These are phyloP conservation scores for Hypoxylon intermedium DNA, from an alignment of 495 filamentous ascomycete species.

Conservation along the genomic window DNA sequence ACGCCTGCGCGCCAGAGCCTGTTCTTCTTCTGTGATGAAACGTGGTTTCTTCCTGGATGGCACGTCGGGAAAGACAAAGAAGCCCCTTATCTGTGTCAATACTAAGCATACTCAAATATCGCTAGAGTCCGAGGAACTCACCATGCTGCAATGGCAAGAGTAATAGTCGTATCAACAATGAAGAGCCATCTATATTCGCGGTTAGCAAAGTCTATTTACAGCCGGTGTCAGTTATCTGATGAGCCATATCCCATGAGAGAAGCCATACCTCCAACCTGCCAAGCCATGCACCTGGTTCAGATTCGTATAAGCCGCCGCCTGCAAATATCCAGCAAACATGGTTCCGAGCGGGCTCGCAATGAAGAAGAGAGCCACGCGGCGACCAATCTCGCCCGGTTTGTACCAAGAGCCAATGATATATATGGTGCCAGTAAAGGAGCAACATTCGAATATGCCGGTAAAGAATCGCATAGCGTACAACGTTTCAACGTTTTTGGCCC, in stretches of 20 bases:
- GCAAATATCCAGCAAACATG: constrained; percentile 51
- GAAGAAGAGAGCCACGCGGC: constrained; percentile 46
- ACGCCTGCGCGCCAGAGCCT: constrained; percentile 27
- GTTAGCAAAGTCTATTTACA: too few species aligned
- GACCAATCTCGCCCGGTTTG: constrained; percentile 34
- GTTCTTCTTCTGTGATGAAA: constrained; percentile 31
- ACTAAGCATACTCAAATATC: not conserved
- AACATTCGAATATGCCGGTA: constrained; percentile 54
- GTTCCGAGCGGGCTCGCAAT: constrained; percentile 42
- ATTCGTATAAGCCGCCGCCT: constrained; percentile 55
- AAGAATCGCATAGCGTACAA: constrained; percentile 51
- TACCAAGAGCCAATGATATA: constrained; percentile 43
- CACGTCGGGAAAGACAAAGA: constrained; percentile 55
- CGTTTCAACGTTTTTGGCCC: constrained; percentile 34
- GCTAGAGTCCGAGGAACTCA: constrained; percentile 3
- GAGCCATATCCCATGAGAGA: not conserved
- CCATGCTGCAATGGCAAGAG: constrained; percentile 52
- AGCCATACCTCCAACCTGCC: constrained; percentile 53
- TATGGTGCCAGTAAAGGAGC: constrained; percentile 47
- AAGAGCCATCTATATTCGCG: constrained; percentile 53
- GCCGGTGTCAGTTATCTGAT: too few species aligned
- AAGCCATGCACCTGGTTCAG: constrained; percentile 54
- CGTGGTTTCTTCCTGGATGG: constrained; percentile 47
- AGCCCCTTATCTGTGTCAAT: constrained; percentile 36
- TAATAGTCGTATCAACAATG: constrained; percentile 48